Base-by-base conservation (phyloP, 257 asterid genomes). In the Penstemon davidsonii region DNA sequence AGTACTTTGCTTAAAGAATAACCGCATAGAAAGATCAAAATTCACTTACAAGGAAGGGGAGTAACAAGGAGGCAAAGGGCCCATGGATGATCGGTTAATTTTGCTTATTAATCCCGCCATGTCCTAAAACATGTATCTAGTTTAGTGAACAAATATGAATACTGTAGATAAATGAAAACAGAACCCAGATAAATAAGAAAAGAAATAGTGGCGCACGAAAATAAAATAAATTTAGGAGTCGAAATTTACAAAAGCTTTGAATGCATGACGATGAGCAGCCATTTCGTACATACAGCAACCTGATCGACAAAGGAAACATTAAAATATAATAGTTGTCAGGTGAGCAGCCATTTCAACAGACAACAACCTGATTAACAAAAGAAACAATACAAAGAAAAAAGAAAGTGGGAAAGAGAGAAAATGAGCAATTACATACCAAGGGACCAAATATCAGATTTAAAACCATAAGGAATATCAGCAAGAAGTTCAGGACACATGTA, bases 401-500 rank as follows among this genome's bases (percentile, higher is more conserved):
- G 36, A 39, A 15, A 5, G 37, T 6, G 12, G 33, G 10, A 56
- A 64, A 36, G 13, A 46, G 60, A 55, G 6, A 52, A 50, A 67
- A 36, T 11, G 60, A 47, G 61, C 36, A 62, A 25, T 4, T 25
- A 76, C 90, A 43, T 85, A 94, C 99, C 99, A 36, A 94, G 93
- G 33, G 99, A 94, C 99, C 99, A 91, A 61, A 94, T 94, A 78
- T 94, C 99, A 7, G 99, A 94, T 74, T 94, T 94, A 69, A 91
- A 94, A 63, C 99, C 98, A 19, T 94, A 94, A 12, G 99, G 99
- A 63, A 94, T 94, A 74, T 94, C 99, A 38, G 99, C 90, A 62
- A 91, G 95, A 74, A 94, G 99, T 80, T 94, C 99, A 8, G 99
- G 99, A 67, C 99, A 94, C 99, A 94, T 94, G 87, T 94, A 94